Base-by-base conservation (phyloP, 2,329 filamentous ascomycete species). In the Thielaviopsis musarum region DNA sequence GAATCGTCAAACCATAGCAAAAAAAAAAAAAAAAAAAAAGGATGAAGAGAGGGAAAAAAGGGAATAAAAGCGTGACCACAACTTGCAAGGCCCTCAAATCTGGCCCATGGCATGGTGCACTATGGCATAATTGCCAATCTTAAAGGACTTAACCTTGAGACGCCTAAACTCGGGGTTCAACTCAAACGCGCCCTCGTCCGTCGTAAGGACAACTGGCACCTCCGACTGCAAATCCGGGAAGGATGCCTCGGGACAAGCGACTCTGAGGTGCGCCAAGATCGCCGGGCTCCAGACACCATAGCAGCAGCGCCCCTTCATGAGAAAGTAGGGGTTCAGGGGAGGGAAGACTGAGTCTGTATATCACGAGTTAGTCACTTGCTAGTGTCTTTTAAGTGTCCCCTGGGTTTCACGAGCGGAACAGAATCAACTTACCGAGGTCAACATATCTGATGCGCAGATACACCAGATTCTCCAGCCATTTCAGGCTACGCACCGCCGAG, bases 371-470 rank as follows among this genome's bases (percentile, higher is more conserved):
- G 49, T 19, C 21, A 52, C 30, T n/a, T 34, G 10, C 30, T 34
- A 34, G 10, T 5, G 30, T 34, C 30, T 34, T 10, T 7, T 2
- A 34, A 9, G 9, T 6, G 30, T 34, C 7, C 2, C 30, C 30
- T 10, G 30, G 5, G 30, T 34, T 41, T 10, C 21, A 52, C 12
- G 9, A 52, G 67, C 30, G 66, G 63, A 54, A 60, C 19, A 3
- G 13, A 41, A 52, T 3, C 19, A 30, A 69, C 74, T 64, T 74
- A 83, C 81, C 76, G 5, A 89, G 74, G 69, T 89, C 85, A 58
- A 89, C 83, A 65, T 87, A 89, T 59, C 85, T 81, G 65, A 89
- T 87, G 60, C 85, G 77, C 63, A 90, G 69, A 67, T 82, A 81
- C 52, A 81, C 72, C 34, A 90, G 70, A n/a, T 74, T 71, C 57